phyloP scores from a whole-genome alignment of 139 green algal species.

The Chlamydomonas schloesseri region DNA sequence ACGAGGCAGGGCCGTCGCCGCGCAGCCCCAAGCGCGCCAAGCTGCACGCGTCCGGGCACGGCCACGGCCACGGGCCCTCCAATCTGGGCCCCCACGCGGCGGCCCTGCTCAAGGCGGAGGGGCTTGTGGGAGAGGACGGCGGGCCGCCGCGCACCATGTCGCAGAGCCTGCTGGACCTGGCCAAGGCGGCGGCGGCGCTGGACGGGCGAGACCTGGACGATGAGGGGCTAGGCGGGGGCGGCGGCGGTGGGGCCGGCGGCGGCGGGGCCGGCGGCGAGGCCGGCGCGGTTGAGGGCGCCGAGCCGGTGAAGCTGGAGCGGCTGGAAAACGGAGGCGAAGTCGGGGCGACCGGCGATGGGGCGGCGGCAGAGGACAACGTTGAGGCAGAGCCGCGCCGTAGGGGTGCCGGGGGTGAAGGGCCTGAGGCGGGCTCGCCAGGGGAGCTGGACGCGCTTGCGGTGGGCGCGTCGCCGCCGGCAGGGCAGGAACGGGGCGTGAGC shows the following conservation, averaged over 20 bases:
- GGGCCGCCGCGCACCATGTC: background rate
- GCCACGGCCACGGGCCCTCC: background rate
- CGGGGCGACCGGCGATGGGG: background rate
- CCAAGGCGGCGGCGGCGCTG: constrained; percentile 30
- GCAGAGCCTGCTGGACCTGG: constrained; percentile 34
- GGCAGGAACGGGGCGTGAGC: background rate
- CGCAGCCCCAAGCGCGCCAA: constrained; percentile 35
- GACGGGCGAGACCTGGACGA: constrained; percentile 34
- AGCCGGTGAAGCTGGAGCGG: background rate
- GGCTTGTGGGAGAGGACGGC: background rate
- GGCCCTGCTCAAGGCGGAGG: background rate
- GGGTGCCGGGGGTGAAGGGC: no score
- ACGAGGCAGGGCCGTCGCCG: background rate
- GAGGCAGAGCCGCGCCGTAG: background rate
- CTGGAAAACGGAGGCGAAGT: no score
- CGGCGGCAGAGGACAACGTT: background rate
- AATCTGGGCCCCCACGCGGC: background rate
- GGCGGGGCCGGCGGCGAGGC: background rate
- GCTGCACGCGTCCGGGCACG: background rate
- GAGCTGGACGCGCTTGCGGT: no score
- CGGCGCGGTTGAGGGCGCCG: background rate
- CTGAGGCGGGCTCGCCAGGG: no score
- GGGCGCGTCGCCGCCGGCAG: no score
- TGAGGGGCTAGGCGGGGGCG: background rate
- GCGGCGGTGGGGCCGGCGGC: no score